These are phyloP conservation scores for Phytophthora capsici DNA, from an alignment of 352 stramenopile genomes.

Conservation along the genomic window DNA sequence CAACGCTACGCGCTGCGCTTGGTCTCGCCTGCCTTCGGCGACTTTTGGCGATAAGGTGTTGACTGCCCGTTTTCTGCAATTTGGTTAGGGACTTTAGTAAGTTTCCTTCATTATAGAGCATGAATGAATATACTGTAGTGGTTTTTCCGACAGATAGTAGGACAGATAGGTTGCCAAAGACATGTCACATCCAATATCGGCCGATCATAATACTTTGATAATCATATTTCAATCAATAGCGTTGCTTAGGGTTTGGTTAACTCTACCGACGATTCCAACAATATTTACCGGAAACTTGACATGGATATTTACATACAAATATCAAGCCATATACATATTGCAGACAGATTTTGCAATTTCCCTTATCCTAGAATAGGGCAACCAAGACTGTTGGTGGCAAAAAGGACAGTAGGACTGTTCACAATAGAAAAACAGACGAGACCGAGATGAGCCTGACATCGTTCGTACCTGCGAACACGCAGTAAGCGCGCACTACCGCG, in stretches of 20 bases:
- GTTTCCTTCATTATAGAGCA: no score
- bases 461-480: constrained; percentile 17
- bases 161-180: not conserved
- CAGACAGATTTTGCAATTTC: constrained; percentile 2
- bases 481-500: constrained; percentile 13
- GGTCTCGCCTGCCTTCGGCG: no score
- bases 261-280: constrained; percentile 4
- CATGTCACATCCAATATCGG: not conserved
- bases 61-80: no score
- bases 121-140: not conserved
- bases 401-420: not conserved
- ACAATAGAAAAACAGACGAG: constrained; percentile 9
- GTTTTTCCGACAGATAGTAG: not conserved
- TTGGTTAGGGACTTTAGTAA: no score
- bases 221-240: not conserved
- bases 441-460: constrained; percentile 10
- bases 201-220: not conserved
- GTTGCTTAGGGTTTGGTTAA: not conserved
- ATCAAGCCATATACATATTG: constrained; percentile 13
- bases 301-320: constrained; percentile 14
- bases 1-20: no score
- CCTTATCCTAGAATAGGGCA: not conserved
- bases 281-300: constrained; percentile 25
- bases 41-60: no score
- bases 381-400: not conserved